Percentiles rank a stretch among this genome's conserved stretches.
These are phyloP conservation scores for Thymus mandschuricus DNA, from an alignment of 257 asterid genomes.

Conservation along the genomic window DNA sequence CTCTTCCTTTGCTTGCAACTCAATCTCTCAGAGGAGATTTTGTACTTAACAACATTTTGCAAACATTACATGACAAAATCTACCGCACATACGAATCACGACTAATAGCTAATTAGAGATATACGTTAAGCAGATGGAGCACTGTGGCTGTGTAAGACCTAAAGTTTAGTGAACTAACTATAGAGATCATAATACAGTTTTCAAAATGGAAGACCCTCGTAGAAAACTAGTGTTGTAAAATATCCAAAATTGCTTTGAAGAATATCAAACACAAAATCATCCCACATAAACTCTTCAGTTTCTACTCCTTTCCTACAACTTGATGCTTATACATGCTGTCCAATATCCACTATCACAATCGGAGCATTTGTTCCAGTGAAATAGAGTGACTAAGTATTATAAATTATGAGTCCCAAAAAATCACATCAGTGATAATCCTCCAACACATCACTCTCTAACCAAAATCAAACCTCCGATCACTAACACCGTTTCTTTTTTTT, in stretches of 20 bases:
- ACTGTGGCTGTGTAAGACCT: slow-evolving; percentile 9
- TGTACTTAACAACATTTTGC: not conserved
- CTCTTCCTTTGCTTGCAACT: not conserved
- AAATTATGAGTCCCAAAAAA: not conserved
- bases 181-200: slow-evolving; percentile 12
- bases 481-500: not conserved
- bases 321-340: slow-evolving; percentile 9
- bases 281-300: not conserved
- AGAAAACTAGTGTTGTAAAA: not conserved
- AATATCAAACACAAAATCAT: not conserved
- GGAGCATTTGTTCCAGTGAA: not conserved
- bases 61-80: not conserved
- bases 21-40: not conserved
- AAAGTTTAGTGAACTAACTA: not conserved
- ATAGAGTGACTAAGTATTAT: not conserved
- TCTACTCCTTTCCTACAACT: slow-evolving; percentile 1
- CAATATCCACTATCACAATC: not conserved
- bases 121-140: not conserved
- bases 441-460: not conserved
- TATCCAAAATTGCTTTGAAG: not conserved
- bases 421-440: not conserved
- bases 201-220: not conserved
- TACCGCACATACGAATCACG: not conserved
- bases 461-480: slow-evolving; percentile 4
- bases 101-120: slow-evolving; percentile 8